Evolutionary conservation across 257 asterid species (phyloP).

Genomic region (Petunia axillaris): DNA sequence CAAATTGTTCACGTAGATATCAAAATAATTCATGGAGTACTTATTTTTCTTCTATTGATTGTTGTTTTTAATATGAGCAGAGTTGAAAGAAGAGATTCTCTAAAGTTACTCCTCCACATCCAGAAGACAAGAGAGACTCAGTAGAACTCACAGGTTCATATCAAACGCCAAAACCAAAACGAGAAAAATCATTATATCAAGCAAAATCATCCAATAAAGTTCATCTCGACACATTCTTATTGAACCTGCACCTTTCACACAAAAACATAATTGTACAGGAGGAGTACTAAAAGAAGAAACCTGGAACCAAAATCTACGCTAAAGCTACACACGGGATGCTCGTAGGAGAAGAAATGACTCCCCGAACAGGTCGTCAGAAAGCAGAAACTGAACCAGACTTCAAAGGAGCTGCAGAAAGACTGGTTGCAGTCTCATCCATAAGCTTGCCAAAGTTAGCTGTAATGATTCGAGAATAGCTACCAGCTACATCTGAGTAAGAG

Average conservation of each 20-base stretch:
- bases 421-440: slow-evolving; percentile 35
- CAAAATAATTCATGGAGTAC: neutral
- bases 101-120: neutral
- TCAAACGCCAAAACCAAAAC: neutral
- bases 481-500: slow-evolving; percentile 32
- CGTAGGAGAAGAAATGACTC: neutral
- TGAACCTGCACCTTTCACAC: slow-evolving; percentile 11
- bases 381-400: slow-evolving; percentile 23
- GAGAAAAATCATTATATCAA: neutral
- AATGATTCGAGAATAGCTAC: slow-evolving; percentile 54
- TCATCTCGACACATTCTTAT: slow-evolving; percentile 9
- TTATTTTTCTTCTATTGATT: neutral
- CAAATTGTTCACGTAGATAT: no score
- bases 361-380: neutral
- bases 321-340: slow-evolving; percentile 9
- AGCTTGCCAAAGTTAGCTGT: slow-evolving; percentile 52
- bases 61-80: neutral
- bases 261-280: slow-evolving; percentile 9
- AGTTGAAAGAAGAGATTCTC: neutral
- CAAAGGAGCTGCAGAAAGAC: slow-evolving; percentile 43
- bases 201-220: slow-evolving; percentile 8
- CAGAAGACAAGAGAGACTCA: neutral
- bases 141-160: neutral
- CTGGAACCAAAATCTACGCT: neutral
- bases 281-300: neutral